phyloP scores from a whole-genome alignment of 345 rosid species.

The Barbarea vulgaris region DNA sequence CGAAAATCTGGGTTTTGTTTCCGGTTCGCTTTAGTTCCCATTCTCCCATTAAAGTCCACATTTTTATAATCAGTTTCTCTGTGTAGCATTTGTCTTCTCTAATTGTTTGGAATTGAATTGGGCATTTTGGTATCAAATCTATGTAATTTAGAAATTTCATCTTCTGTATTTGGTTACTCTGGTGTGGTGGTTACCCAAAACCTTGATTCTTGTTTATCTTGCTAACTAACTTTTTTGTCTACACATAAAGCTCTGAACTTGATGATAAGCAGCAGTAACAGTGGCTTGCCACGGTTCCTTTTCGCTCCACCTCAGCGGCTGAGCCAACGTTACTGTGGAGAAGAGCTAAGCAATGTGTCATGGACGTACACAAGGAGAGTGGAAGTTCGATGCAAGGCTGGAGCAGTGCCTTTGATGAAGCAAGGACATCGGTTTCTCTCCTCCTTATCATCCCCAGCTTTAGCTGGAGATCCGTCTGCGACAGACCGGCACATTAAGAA shows the following conservation, averaged over 20 bases:
- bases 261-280: conserved; percentile 16
- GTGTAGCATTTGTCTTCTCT: conserved; percentile 6
- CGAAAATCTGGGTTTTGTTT: neutral
- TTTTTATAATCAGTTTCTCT: neutral
- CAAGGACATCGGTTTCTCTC: conserved; percentile 62
- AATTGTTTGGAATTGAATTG: neutral
- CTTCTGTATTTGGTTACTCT: conserved; percentile 13
- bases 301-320: conserved; percentile 23
- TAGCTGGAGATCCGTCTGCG: conserved; percentile 49
- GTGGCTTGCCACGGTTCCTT: neutral
- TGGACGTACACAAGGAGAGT: neutral
- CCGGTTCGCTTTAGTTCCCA: no score
- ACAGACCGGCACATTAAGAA: conserved; percentile 64
- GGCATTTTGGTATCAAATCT: neutral
- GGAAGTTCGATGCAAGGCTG: conserved; percentile 30
- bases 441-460: conserved; percentile 46
- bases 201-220: conserved; percentile 20
- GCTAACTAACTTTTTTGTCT: neutral
- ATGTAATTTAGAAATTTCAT: neutral
- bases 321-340: conserved; percentile 14
- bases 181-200: conserved; percentile 24
- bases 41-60: neutral
- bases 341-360: neutral
- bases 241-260: neutral
- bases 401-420: conserved; percentile 50